Conservation (phyloP, 148 eudicot species). For the Nyssa sinensis region DNA sequence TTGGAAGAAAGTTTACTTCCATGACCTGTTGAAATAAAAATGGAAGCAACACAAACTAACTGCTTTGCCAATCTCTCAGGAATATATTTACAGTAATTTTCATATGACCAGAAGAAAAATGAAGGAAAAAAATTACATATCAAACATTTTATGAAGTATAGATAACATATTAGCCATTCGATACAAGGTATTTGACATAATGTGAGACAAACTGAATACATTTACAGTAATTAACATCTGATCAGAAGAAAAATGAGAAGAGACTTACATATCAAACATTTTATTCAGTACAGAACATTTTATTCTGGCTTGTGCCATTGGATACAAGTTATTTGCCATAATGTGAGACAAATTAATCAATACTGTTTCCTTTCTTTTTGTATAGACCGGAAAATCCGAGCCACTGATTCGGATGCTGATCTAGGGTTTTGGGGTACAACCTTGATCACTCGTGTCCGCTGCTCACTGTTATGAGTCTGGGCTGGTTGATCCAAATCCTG, state of each 20-base stretch:
- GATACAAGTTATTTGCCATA: not conserved
- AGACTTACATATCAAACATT: not conserved
- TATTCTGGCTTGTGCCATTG: not conserved
- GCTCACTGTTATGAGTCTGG: slow-evolving; percentile 11
- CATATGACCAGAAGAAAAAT: not conserved
- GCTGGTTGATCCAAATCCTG: slow-evolving; percentile 14
- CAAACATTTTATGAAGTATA: not conserved
- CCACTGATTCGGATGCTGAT: slow-evolving; percentile 51
- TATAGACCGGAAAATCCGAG: slow-evolving; percentile 48
- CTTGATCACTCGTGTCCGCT: slow-evolving; percentile 35
- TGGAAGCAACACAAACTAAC: not conserved
- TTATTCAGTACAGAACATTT: not conserved
- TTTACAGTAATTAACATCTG: too few relatives aligned
- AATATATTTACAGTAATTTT: not conserved
- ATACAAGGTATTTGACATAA: not conserved
- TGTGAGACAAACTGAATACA: slow-evolving; percentile 7
- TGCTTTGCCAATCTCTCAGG: not conserved
- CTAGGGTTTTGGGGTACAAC: slow-evolving; percentile 54
- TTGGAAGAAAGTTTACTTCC: not conserved
- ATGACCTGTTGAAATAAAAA: not conserved
- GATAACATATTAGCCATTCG: not conserved
- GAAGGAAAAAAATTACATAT: too few relatives aligned
- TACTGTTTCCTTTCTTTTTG: slow-evolving; percentile 46
- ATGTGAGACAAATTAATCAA: slow-evolving; percentile 7
- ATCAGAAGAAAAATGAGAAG: not conserved